Percentiles rank a stretch among this genome's conserved stretches.
phyloP scores from a whole-genome alignment of 306 rosid genomes.

The Macrotyloma uniflorum region DNA sequence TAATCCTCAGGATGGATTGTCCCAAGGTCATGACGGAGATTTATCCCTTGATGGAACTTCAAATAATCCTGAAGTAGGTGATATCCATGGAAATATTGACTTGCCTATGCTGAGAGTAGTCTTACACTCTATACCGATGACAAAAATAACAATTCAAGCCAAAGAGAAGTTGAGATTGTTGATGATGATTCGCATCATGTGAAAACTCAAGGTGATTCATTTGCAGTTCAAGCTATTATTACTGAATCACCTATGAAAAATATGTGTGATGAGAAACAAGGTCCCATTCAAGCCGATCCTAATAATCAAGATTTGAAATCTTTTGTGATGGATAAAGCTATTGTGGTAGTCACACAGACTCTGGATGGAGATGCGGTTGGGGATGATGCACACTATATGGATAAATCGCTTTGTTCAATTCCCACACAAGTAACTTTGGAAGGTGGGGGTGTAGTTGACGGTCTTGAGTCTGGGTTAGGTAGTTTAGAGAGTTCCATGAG shows the following conservation, averaged over 20 bases:
- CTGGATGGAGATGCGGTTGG: conserved; percentile 37
- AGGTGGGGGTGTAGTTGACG: conserved; percentile 44
- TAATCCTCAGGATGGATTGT: conserved; percentile 48
- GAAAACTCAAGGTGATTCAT: conserved; percentile 50
- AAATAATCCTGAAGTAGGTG: conserved; percentile 46
- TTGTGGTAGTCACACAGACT: conserved; percentile 37
- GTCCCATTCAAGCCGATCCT: conserved; percentile 25
- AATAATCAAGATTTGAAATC: conserved; percentile 42
- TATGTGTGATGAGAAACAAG: conserved; percentile 42
- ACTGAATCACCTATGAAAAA: conserved; percentile 45
- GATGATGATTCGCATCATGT: conserved; percentile 38
- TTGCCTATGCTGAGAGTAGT: conserved; percentile 47
- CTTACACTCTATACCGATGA: conserved; percentile 39
- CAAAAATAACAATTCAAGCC: conserved; percentile 42
- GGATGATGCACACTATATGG: conserved; percentile 36
- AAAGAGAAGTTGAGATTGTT: conserved; percentile 42
- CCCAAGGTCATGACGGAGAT: conserved; percentile 50
- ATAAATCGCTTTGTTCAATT: conserved; percentile 46
- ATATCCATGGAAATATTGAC: conserved; percentile 43
- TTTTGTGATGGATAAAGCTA: conserved; percentile 39
- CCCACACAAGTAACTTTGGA: conserved; percentile 43
- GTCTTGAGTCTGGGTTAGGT: conserved; percentile 36
- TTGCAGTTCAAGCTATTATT: conserved; percentile 50
- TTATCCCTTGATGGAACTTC: conserved; percentile 52
- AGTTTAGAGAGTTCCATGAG: conserved; percentile 42